phyloP scores from a whole-genome alignment of 305 asterid genomes.

The Plantago lanceolata region DNA sequence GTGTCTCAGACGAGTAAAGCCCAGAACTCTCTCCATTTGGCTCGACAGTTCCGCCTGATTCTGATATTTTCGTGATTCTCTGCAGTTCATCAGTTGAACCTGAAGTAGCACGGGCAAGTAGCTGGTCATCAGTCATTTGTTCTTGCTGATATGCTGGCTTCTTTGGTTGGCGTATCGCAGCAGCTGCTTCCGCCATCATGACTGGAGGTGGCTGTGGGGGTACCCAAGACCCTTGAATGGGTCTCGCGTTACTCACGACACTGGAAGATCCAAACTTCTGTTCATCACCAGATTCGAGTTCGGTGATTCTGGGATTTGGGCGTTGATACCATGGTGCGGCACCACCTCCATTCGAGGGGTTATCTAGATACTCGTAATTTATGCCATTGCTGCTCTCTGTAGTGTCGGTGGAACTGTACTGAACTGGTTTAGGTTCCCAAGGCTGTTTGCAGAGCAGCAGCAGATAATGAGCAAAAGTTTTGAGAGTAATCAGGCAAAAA shows the following conservation, averaged over 20 bases:
- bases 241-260: slow-evolving; percentile 33
- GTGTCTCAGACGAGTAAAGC: slow-evolving; percentile 34
- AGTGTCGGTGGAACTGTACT: slow-evolving; percentile 36
- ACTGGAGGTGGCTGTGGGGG: slow-evolving; percentile 98
- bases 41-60: slow-evolving; percentile 58
- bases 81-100: slow-evolving; percentile 62
- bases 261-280: slow-evolving; percentile 37
- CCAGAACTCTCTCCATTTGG: slow-evolving; percentile 38
- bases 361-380: slow-evolving; percentile 33
- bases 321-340: slow-evolving; percentile 57
- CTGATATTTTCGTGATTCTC: slow-evolving; percentile 63
- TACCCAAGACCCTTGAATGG: slow-evolving; percentile 68
- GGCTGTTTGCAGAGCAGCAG: slow-evolving; percentile 48
- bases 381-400: slow-evolving; percentile 41
- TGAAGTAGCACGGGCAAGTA: slow-evolving; percentile 41
- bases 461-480: too few relatives aligned
- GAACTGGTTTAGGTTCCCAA: slow-evolving; percentile 69
- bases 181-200: slow-evolving; percentile 83
- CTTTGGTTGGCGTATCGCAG: slow-evolving; percentile 92
- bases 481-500: neutral
- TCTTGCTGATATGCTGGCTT: slow-evolving; percentile 45
- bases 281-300: slow-evolving; percentile 48
- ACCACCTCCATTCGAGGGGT: slow-evolving; percentile 46
- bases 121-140: slow-evolving; percentile 58
- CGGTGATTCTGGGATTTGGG: slow-evolving; percentile 58